A percentile compares a stretch with the other conserved stretches of the same genome.
These are phyloP conservation scores for Glebionis coronaria DNA, from an alignment of 129 eudicot genomes.

Conservation along the genomic window DNA sequence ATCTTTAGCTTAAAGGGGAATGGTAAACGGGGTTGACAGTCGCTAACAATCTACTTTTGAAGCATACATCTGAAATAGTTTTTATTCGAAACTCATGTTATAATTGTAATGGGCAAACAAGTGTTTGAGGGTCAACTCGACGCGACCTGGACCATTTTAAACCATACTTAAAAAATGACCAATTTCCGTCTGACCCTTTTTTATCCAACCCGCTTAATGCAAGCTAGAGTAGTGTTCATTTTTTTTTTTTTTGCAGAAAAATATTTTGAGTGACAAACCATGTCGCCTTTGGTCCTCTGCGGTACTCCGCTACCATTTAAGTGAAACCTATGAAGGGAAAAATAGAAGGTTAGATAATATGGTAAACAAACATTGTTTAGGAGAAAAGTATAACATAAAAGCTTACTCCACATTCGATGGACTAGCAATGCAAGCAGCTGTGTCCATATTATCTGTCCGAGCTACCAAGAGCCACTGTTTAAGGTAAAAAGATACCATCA, in stretches of 20 bases:
- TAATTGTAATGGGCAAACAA: too few species aligned
- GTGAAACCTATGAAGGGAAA: slow-evolving; percentile 28
- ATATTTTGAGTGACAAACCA: slow-evolving; percentile 26
- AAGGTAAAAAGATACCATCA: slow-evolving; percentile 4
- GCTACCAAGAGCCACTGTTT: slow-evolving; percentile 41
- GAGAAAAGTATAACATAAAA: not conserved
- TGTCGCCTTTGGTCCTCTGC: slow-evolving; percentile 27
- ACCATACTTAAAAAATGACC: too few species aligned
- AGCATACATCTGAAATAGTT: too few species aligned
- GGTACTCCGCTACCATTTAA: slow-evolving; percentile 28
- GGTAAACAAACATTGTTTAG: not conserved
- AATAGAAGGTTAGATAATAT: slow-evolving; percentile 13
- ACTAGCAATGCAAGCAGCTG: slow-evolving; percentile 31
- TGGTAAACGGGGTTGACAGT: too few species aligned
- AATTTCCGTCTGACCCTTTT: too few species aligned
- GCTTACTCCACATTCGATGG: slow-evolving; percentile 36
- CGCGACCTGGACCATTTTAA: too few species aligned
- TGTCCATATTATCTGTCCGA: slow-evolving; percentile 28
- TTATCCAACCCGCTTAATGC: too few species aligned
- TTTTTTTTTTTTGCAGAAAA: not conserved
- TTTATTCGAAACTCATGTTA: too few species aligned
- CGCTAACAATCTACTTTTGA: too few species aligned
- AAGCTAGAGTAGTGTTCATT: too few species aligned
- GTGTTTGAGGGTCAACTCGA: too few species aligned
- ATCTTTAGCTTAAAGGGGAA: too few species aligned